Evolutionary conservation across 176 grass and related monocot species (phyloP).

Genomic region (Phragmites australis): DNA sequence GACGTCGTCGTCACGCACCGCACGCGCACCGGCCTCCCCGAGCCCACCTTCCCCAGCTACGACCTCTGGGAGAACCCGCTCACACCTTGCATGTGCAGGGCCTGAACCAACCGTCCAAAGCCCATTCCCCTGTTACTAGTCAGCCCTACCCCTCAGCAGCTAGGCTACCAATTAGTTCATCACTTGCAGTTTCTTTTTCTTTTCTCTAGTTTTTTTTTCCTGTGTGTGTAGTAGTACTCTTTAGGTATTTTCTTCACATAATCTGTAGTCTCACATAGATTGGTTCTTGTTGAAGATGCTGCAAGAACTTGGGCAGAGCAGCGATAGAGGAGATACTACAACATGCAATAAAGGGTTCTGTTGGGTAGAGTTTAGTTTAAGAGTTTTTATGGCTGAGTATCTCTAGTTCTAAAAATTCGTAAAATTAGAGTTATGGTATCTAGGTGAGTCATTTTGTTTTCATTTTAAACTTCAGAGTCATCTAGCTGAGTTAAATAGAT

Average conservation of each 20-base stretch:
- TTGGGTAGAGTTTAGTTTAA: too few relatives aligned
- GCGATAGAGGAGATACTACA: neutral
- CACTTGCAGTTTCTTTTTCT: neutral
- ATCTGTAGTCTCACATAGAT: neutral
- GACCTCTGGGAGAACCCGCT: slow-evolving; percentile 85
- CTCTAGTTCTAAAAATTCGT: too few relatives aligned
- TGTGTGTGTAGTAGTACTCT: neutral
- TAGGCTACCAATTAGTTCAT: neutral
- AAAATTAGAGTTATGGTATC: too few relatives aligned
- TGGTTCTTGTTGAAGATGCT: neutral
- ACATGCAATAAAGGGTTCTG: too few relatives aligned
- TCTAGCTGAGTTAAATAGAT: too few relatives aligned
- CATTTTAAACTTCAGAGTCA: too few relatives aligned
- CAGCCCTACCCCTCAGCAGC: neutral
- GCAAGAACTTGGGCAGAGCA: neutral
- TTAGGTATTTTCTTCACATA: neutral
- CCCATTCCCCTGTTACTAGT: neutral
- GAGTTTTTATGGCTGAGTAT: too few relatives aligned
- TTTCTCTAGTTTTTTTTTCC: neutral
- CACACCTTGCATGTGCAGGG: slow-evolving; percentile 73
- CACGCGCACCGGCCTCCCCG: slow-evolving; percentile 60
- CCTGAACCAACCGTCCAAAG: slow-evolving; percentile 22
- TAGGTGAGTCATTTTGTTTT: too few relatives aligned
- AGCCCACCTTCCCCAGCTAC: slow-evolving; percentile 72
- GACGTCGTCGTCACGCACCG: slow-evolving; percentile 69